Evolutionary conservation across 2,329 filamentous ascomycete species (phyloP).

Genomic region (Diplodia seriata): DNA sequence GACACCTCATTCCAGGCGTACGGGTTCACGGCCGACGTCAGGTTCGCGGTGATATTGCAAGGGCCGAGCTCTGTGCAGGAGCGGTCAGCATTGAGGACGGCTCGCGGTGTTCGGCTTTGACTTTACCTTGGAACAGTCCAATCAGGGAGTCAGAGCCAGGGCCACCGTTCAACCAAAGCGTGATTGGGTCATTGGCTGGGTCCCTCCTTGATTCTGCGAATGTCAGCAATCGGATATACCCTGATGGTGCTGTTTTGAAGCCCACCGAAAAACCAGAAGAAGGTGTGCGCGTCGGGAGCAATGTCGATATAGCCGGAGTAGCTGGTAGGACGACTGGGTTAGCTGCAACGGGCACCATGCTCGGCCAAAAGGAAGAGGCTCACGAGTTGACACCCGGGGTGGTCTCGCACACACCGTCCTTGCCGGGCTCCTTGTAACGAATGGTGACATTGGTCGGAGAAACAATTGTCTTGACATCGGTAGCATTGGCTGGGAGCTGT

Average conservation of each 20-base stretch:
- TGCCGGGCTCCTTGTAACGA: constrained; percentile 60
- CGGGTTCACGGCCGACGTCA: constrained; percentile 56
- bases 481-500: constrained; percentile 50
- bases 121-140: constrained; percentile 59
- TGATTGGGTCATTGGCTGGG: constrained; percentile 56
- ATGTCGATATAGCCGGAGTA: constrained; percentile 56
- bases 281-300: constrained; percentile 47
- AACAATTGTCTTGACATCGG: constrained; percentile 54
- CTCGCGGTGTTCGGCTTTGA: background rate
- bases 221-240: background rate
- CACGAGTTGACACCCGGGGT: constrained; percentile 59
- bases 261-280: constrained; percentile 56
- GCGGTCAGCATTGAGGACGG: background rate
- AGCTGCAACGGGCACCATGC: too few relatives aligned
- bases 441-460: constrained; percentile 55
- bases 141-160: constrained; percentile 62
- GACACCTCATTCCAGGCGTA: constrained; percentile 66
- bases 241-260: background rate
- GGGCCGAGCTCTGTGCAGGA: constrained; percentile 45
- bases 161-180: constrained; percentile 62
- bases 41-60: constrained; percentile 49
- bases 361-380: background rate
- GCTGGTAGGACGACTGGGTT: constrained; percentile 26
- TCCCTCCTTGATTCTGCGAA: constrained; percentile 55
- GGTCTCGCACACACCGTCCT: constrained; percentile 58